Conservation (phyloP, 2,329 filamentous ascomycete species). For the Aspergillus brunneoviolaceus region DNA sequence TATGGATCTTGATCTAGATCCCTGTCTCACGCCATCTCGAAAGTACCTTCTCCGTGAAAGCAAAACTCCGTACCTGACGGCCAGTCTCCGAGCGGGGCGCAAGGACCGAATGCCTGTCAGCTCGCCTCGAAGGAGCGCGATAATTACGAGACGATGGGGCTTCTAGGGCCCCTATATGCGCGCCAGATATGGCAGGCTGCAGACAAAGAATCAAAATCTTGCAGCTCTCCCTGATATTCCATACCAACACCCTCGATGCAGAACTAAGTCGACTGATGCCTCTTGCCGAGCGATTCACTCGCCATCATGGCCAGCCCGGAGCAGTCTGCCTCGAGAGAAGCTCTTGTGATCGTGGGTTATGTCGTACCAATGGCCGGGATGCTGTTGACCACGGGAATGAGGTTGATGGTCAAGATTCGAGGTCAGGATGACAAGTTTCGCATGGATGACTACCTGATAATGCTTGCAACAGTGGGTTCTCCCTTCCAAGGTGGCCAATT, state of each 20-base stretch:
- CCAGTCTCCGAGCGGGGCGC: background rate
- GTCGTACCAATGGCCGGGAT: conserved; percentile 1
- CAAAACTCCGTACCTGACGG: background rate
- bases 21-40: background rate
- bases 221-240: background rate
- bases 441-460: conserved; percentile 6
- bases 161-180: background rate
- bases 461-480: conserved; percentile 2
- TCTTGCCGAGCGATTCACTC: background rate
- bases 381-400: conserved; percentile 2
- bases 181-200: background rate
- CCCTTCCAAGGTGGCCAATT: background rate
- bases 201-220: background rate
- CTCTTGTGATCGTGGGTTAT: conserved; percentile 7
- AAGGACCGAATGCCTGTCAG: background rate
- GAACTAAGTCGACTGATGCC: background rate
- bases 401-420: background rate
- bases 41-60: background rate
- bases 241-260: too few species aligned
- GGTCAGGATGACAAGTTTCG: conserved; percentile 4
- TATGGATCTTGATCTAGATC: background rate
- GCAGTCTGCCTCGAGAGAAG: background rate
- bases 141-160: background rate
- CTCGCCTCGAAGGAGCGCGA: background rate
- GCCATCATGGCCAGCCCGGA: background rate